Evolutionary conservation across 352 stramenopile genomes (phyloP), one percentile per base, ranked within the genome.

Genomic region (Thraustochytrium striatum): DNA sequence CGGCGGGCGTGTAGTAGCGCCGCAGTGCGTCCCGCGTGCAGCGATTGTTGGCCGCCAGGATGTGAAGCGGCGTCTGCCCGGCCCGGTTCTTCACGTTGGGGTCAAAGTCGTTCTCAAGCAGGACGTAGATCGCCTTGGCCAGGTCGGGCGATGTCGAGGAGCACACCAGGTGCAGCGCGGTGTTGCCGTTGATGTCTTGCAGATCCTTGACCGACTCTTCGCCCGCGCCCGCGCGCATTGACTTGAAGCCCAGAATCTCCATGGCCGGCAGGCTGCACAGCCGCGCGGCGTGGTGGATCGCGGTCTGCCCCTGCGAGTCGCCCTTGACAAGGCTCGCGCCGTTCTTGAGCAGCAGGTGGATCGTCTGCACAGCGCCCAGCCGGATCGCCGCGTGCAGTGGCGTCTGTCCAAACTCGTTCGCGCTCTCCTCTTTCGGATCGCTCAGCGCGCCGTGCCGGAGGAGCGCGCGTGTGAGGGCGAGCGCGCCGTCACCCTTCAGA

Each of bases 131-230:
- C 25, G 65, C 65, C 82, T 90, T 91, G 5, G 92, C 78, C 35
- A 94, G 88, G 57, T 94, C 89, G 81, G 90, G 88, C 61, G 92
- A 88, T 57, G 92, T 92, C 78, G 88, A 92, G 82, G 88, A 93
- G 80, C 93, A 93, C 0, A 89, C 90, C 13, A 93, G 87, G 81
- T 94, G 90, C 16, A 94, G 83, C 59, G 92, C 90, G 30, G 89
- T 93, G 65, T 94, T 89, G 82, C 90, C 90, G 32, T 61, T 75
- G 1, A 61, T 39, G 50, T 75, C 65, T 19, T 30, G 61, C 65
- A 61, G 2, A 25, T 75, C 47, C 8, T 32, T 25, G 3, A 72
- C 8, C 5, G 11, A n/a, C 50, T 75, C 53, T 19, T 5, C 5
- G 19, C 5, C 53, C 5, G 53, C 25, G 19, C 33, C 33, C 5